Conservation (phyloP, 176 grass and related monocot genomes). For the Rhipidocladum racemiflorum region DNA sequence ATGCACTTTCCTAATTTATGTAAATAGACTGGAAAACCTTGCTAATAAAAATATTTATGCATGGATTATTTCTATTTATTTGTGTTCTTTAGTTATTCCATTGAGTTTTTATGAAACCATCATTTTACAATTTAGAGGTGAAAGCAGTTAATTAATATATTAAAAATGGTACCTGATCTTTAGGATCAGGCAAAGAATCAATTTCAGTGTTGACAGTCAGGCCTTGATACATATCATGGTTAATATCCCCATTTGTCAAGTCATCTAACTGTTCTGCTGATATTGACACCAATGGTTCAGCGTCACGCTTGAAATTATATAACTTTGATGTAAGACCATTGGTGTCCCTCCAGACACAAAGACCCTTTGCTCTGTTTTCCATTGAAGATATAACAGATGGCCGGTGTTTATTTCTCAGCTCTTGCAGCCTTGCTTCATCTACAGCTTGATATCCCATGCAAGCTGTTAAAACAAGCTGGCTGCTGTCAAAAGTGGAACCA, state of each 20-base stretch:
- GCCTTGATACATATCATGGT: slow-evolving; percentile 57
- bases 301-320: slow-evolving; percentile 76
- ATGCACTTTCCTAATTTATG: background rate
- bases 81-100: background rate
- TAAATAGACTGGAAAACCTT: slow-evolving; percentile 10
- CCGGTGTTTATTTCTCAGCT: slow-evolving; percentile 86
- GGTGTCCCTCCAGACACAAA: slow-evolving; percentile 60
- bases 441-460: slow-evolving; percentile 95
- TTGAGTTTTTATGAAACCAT: background rate
- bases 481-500: slow-evolving; percentile 95
- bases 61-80: background rate
- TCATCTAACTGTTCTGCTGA: slow-evolving; percentile 44
- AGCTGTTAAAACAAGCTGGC: slow-evolving; percentile 96
- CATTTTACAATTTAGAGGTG: background rate
- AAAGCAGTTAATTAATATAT: slow-evolving; percentile 10
- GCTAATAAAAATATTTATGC: background rate
- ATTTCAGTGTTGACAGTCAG: slow-evolving; percentile 61
- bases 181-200: slow-evolving; percentile 84
- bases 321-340: slow-evolving; percentile 85
- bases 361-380: slow-evolving; percentile 82
- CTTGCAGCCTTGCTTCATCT: slow-evolving; percentile 67
- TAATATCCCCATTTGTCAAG: slow-evolving; percentile 41
- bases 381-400: slow-evolving; percentile 84
- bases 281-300: slow-evolving; percentile 68
- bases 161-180: slow-evolving; percentile 74